Evolutionary conservation across 176 grass and related monocot species (phyloP).

Genomic region (Thinopyrum elongatum): DNA sequence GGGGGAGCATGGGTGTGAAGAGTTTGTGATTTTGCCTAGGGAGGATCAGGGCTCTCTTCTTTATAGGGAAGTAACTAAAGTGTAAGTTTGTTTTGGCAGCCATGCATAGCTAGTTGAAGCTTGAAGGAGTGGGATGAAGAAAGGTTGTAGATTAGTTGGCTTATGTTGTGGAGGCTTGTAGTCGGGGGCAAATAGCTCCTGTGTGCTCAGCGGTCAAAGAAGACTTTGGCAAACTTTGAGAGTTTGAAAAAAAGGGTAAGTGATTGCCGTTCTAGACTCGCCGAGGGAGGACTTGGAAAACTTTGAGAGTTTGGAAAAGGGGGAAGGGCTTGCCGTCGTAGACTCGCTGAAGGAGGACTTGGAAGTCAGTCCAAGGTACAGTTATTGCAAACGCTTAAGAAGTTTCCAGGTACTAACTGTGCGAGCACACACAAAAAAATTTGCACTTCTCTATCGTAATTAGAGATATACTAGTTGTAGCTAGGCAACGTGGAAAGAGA

Average conservation of each 20-base stretch:
- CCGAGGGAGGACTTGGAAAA: neutral
- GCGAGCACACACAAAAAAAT: neutral
- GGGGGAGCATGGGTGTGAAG: neutral
- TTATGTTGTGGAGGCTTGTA: neutral
- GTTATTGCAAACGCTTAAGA: neutral
- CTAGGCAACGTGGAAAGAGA: neutral
- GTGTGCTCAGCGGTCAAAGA: neutral
- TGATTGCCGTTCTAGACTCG: no score
- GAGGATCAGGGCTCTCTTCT: constrained; percentile 4
- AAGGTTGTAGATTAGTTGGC: neutral
- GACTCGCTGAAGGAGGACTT: neutral
- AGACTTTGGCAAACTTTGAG: neutral
- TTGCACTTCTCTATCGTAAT: neutral
- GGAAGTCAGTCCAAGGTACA: neutral
- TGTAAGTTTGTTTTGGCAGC: neutral
- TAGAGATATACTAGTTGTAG: neutral
- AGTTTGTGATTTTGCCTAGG: constrained; percentile 1
- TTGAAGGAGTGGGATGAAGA: neutral
- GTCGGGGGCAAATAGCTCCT: neutral
- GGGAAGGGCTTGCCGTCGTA: neutral
- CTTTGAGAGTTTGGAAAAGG: neutral
- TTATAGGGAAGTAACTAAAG: neutral
- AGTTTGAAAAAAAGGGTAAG: no score
- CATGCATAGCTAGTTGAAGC: constrained; percentile 10
- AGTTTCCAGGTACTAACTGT: neutral